Conservation (phyloP, 2,329 filamentous ascomycete genomes). For the Colletotrichum liriopes region DNA sequence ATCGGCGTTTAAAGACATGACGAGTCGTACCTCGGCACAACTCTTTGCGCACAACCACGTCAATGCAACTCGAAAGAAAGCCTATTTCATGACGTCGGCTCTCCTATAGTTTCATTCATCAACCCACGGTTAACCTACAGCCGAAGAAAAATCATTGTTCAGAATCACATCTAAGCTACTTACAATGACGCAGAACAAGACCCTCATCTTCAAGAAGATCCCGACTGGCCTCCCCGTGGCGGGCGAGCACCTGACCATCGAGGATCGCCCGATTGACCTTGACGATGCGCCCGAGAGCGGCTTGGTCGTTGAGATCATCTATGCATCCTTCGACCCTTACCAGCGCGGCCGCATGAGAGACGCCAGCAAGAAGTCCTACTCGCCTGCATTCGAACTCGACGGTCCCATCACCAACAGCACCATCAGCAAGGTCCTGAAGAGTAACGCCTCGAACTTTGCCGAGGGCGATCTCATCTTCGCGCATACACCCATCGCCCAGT, state of each 20-base stretch:
- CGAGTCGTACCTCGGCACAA: slow-evolving; percentile 10
- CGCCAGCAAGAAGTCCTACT: slow-evolving; percentile 75
- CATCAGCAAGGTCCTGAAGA: slow-evolving; percentile 80
- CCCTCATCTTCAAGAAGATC: slow-evolving; percentile 79
- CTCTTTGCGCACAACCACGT: background rate
- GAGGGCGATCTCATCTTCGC: slow-evolving; percentile 61
- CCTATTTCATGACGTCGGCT: background rate
- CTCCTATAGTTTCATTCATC: background rate
- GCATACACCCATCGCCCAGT: slow-evolving; percentile 76
- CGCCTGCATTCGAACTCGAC: slow-evolving; percentile 72
- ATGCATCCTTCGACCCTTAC: slow-evolving; percentile 87
- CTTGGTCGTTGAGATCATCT: slow-evolving; percentile 78
- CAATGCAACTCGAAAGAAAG: background rate
- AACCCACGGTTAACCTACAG: background rate
- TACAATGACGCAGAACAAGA: slow-evolving; percentile 76
- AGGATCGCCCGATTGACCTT: slow-evolving; percentile 78
- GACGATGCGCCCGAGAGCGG: slow-evolving; percentile 74
- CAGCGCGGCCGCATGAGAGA: slow-evolving; percentile 84
- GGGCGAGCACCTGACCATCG: slow-evolving; percentile 80
- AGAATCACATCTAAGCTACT: background rate
- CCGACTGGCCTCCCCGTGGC: slow-evolving; percentile 77
- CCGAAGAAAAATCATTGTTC: fast-evolving
- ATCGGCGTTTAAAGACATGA: background rate
- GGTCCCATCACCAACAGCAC: slow-evolving; percentile 75
- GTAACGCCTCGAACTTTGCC: slow-evolving; percentile 70